Evolutionary conservation across 2,329 filamentous ascomycete species (phyloP), one percentile per base, ranked within the genome.

Genomic region (Fusarium avenaceum): DNA sequence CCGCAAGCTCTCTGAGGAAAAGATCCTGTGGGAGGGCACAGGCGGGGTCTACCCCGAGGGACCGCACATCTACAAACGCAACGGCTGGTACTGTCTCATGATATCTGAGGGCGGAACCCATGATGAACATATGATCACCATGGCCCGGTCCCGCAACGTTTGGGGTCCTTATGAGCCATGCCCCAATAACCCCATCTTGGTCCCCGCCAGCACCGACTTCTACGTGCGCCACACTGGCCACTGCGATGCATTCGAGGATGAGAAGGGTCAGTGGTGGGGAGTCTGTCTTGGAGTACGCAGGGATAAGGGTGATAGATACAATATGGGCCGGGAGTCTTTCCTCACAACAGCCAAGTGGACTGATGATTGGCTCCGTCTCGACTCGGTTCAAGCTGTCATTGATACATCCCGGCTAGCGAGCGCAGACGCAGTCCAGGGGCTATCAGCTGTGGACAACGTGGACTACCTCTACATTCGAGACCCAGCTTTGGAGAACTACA

Each of bases 121-220:
- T 0, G 49, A 63, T 4, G 49, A 63, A 20, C 59, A 63, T 2
- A 63, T 63, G 49, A 63, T 63, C 20, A 63, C 59, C 1, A 63
- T 63, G 59, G 59, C 59, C 0, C 3, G 59, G n/a, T 63, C 57
- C 7, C 43, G 43, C 0, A 1, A 56, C 1, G 38, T 63, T 7
- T 63, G 59, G 59, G 59, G 59, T 6, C 59, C 59, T 5, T 63
- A 63, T 2, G 57, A 63, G 13, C 38, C 59, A 2, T 63, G 59
- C 1, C 57, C 57, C 0, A 6, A 43, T 0, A 63, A 63, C 7
- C 59, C 59, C 1, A 63, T 63, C 4, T n/a, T 63, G 17, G 20
- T 44, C 0, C 57, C 59, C 0, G 59, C 57, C 1, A 48, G 43
- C 14, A 63, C 33, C 9, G 49, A 57, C 1, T 57, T 48, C 43